Percentiles rank a stretch among this genome's conserved stretches.
Evolutionary conservation across 2,329 filamentous ascomycete genomes (phyloP).

Genomic region (Cladosporium phlei): DNA sequence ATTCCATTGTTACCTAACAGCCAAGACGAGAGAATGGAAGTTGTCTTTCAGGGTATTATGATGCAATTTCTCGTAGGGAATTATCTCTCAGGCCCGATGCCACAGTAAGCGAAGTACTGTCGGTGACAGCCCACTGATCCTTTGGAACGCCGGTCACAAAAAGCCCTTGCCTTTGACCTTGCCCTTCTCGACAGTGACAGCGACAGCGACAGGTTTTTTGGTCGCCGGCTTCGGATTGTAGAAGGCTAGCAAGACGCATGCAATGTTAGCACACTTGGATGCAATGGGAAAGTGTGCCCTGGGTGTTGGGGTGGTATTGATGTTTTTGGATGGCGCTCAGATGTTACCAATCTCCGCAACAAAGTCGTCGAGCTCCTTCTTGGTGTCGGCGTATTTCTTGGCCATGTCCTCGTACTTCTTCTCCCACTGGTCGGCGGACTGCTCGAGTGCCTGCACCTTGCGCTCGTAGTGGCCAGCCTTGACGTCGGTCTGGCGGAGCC

Average conservation of each 20-base stretch:
- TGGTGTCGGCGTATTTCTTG: slow-evolving; percentile 75
- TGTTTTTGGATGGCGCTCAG: slow-evolving; percentile 46
- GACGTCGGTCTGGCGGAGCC: slow-evolving; percentile 97
- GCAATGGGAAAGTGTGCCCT: slow-evolving; percentile 8
- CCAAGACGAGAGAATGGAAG: not conserved
- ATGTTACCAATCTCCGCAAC: slow-evolving; percentile 90
- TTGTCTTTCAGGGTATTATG: slow-evolving; percentile 14
- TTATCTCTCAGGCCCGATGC: slow-evolving; percentile 1
- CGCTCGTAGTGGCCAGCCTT: slow-evolving; percentile 99
- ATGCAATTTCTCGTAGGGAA: slow-evolving; percentile 6
- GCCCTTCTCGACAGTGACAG: not conserved
- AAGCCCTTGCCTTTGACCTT: slow-evolving; percentile 6
- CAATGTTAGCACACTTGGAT: slow-evolving; percentile 12
- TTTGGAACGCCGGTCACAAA: slow-evolving; percentile 6
- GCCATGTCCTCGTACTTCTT: slow-evolving; percentile 96
- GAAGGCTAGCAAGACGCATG: slow-evolving; percentile 12
- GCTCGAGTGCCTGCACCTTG: slow-evolving; percentile 95
- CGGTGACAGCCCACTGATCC: slow-evolving; percentile 1
- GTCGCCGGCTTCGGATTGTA: slow-evolving; percentile 6
- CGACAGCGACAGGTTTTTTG: not conserved
- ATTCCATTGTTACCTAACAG: slow-evolving; percentile 8
- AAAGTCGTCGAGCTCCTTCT: slow-evolving; percentile 90
- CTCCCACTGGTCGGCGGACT: slow-evolving; percentile 90
- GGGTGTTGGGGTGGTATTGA: slow-evolving; percentile 1
- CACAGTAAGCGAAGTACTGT: not conserved